Evolutionary conservation across 768 basidiomycete species (phyloP).

Genomic region (Trichaptum fuscoviolaceum): DNA sequence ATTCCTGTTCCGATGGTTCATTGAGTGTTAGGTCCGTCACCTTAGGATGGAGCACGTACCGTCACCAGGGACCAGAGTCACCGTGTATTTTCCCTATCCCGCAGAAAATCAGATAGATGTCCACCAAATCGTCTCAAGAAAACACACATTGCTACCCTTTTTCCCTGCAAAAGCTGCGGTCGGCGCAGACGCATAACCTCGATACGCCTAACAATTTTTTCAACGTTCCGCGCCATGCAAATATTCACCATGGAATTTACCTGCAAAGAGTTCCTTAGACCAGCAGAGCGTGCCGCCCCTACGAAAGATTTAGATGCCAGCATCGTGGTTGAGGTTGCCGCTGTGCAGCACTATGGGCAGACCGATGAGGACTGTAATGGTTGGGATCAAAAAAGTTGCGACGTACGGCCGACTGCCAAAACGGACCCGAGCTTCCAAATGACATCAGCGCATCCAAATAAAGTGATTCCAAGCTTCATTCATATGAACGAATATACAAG

Average conservation of each 20-base stretch:
- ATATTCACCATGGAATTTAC: not conserved
- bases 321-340: conserved; percentile 27
- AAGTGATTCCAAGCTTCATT: not conserved
- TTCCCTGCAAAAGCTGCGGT: conserved; percentile 88
- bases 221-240: conserved; percentile 5
- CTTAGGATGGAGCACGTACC: conserved; percentile 43
- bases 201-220: conserved; percentile 35
- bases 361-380: not conserved
- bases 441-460: not conserved
- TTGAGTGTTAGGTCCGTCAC: conserved; percentile 11
- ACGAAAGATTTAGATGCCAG: conserved; percentile 52
- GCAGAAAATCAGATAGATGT: conserved; percentile 9
- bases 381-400: conserved; percentile 1
- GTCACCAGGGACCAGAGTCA: conserved; percentile 95
- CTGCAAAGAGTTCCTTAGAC: conserved; percentile 21
- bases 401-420: not conserved
- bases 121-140: conserved; percentile 3
- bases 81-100: conserved; percentile 87
- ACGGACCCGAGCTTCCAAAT: not conserved
- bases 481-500: not conserved
- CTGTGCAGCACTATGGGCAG: not conserved
- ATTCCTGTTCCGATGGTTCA: conserved; percentile 58
- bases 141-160: conserved; percentile 79
- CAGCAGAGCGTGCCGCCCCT: conserved; percentile 44
- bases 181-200: conserved; percentile 71